phyloP scores from a whole-genome alignment of 768 basidiomycete genomes.

The Mycena belliarum region DNA sequence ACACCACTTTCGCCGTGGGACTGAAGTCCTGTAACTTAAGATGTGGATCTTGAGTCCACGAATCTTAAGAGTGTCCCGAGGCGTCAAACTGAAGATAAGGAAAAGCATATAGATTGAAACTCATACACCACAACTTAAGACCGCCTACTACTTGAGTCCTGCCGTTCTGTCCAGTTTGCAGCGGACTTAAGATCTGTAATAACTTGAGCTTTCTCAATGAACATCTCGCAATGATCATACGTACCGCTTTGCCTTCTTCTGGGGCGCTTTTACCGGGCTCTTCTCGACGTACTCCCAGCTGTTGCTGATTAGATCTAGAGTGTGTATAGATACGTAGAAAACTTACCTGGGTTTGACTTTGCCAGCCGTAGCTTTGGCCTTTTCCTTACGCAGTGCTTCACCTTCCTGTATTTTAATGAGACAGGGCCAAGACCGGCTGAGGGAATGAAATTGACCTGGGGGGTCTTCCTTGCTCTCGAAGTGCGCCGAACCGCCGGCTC shows the following conservation, averaged over 20 bases:
- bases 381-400: neutral
- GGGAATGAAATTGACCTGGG: too few relatives aligned
- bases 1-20: too few relatives aligned
- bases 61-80: too few relatives aligned
- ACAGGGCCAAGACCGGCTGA: neutral
- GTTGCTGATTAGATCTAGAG: neutral
- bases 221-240: neutral
- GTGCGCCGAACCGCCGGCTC: neutral
- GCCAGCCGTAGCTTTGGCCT: neutral
- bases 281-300: neutral
- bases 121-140: neutral
- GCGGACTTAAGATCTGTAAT: neutral
- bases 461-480: neutral
- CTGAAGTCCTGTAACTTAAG: too few relatives aligned
- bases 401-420: neutral
- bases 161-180: neutral
- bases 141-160: neutral
- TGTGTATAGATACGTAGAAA: neutral
- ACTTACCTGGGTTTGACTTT: neutral
- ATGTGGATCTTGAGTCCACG: too few relatives aligned
- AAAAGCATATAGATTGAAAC: too few relatives aligned
- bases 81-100: too few relatives aligned
- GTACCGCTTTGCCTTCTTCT: neutral
- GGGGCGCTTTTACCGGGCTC: neutral
- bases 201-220: neutral